These are phyloP conservation scores for Alternaria rosae DNA, from an alignment of 2,329 filamentous ascomycete genomes.

Conservation along the genomic window DNA sequence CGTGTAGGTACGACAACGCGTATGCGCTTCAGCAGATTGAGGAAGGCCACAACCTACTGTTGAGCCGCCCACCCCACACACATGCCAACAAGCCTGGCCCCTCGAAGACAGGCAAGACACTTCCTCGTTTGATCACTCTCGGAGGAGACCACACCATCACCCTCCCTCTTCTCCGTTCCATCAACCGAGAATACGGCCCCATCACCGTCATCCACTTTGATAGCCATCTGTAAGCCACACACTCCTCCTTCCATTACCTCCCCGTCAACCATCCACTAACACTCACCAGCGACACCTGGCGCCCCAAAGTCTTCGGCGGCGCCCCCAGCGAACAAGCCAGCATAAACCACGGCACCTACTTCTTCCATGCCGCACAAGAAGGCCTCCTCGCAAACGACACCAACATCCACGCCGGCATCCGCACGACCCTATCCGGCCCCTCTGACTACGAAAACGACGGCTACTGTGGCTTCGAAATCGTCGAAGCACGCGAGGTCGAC, in stretches of 20 bases:
- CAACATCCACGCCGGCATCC: slow-evolving; percentile 87
- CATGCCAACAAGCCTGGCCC: slow-evolving; percentile 72
- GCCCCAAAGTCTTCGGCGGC: slow-evolving; percentile 85
- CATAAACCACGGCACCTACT: slow-evolving; percentile 90
- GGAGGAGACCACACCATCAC: slow-evolving; percentile 69
- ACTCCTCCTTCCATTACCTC: no score
- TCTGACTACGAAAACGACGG: slow-evolving; percentile 86
- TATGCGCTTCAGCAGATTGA: slow-evolving; percentile 86
- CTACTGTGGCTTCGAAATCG: slow-evolving; percentile 83
- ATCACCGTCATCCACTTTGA: slow-evolving; percentile 71
- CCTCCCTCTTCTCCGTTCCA: slow-evolving; percentile 62
- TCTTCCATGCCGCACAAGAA: slow-evolving; percentile 81
- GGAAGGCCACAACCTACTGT: slow-evolving; percentile 78
- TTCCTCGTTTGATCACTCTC: slow-evolving; percentile 82
- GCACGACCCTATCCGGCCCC: slow-evolving; percentile 79
- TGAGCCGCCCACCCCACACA: slow-evolving; percentile 74
- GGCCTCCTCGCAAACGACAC: slow-evolving; percentile 81
- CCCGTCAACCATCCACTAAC: neutral
- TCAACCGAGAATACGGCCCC: slow-evolving; percentile 71
- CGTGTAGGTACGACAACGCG: slow-evolving; percentile 75
- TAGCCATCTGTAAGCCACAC: slow-evolving; percentile 60
- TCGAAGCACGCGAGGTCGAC: slow-evolving; percentile 76
- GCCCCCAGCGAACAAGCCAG: slow-evolving; percentile 76
- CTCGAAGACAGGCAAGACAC: slow-evolving; percentile 74
- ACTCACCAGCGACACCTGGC: slow-evolving; percentile 64